A percentile compares a stretch with the other conserved stretches of the same genome.
Evolutionary conservation across 1,139 yeast genomes (phyloP).

Genomic region (Zhuliangozyma blackwelliae): DNA sequence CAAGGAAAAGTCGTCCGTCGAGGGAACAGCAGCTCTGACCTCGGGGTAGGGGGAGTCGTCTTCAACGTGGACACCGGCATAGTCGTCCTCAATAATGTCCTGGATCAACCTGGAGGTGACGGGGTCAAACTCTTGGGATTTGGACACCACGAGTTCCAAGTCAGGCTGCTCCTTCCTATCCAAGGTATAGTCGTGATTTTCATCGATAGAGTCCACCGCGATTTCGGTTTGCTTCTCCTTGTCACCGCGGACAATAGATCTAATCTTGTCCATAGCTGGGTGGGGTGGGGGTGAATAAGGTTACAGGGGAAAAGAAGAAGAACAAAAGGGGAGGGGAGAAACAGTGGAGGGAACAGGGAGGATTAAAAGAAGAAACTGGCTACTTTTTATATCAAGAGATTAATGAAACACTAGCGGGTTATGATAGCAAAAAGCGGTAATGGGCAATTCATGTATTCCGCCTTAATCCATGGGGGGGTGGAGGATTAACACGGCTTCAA

Average conservation of each 20-base stretch:
- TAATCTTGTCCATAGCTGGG: conserved; percentile 17
- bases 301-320: no score
- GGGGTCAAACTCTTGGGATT: conserved; percentile 35
- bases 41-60: conserved; percentile 66
- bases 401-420: no score
- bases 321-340: no score
- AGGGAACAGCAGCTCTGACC: conserved; percentile 67
- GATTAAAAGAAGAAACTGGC: no score
- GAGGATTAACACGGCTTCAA: no score
- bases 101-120: conserved; percentile 25
- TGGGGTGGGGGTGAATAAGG: no score
- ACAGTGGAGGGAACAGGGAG: no score
- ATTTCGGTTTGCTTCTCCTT: conserved; percentile 4
- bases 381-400: no score
- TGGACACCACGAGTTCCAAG: conserved; percentile 21
- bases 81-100: conserved; percentile 33
- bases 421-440: no score
- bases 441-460: no score
- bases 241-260: conserved; percentile 10
- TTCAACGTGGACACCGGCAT: conserved; percentile 39
- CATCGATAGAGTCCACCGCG: conserved; percentile 5
- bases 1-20: conserved; percentile 49
- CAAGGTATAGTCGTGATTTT: conserved; percentile 20
- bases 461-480: no score
- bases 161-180: conserved; percentile 14